phyloP scores from a whole-genome alignment of 768 basidiomycete genomes.

The Termitomyces sp. region DNA sequence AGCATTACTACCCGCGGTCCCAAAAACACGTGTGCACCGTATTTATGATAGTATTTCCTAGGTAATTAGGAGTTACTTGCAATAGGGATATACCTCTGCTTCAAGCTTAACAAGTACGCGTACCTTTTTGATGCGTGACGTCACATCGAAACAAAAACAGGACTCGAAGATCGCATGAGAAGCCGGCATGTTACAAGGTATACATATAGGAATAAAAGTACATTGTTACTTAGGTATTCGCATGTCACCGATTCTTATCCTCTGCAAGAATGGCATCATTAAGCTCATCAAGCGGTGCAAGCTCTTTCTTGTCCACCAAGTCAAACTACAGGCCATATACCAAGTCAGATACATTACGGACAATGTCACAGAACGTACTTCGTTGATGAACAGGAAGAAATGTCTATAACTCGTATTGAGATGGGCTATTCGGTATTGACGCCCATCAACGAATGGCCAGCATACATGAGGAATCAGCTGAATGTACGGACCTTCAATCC shows the following conservation, averaged over 20 bases:
- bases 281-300: constrained; percentile 91
- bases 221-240: constrained; percentile 2
- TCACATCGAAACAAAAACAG: background rate
- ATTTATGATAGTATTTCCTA: background rate
- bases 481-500: constrained; percentile 80
- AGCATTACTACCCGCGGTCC: background rate
- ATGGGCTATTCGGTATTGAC: constrained; percentile 58
- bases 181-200: background rate
- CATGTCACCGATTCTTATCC: constrained; percentile 38
- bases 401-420: constrained; percentile 98
- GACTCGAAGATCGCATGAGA: background rate
- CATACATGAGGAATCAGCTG: background rate
- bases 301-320: constrained; percentile 93
- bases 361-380: constrained; percentile 48
- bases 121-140: constrained; percentile 3
- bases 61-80: background rate
- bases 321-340: constrained; percentile 58
- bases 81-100: background rate
- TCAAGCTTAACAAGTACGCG: background rate
- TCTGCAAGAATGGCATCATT: constrained; percentile 82
- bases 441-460: background rate
- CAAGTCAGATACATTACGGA: background rate
- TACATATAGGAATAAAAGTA: constrained; percentile 10
- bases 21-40: background rate
- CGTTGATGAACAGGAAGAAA: constrained; percentile 95